Evolutionary conservation across 768 basidiomycete species (phyloP).

Genomic region (Boletus sensibilis): DNA sequence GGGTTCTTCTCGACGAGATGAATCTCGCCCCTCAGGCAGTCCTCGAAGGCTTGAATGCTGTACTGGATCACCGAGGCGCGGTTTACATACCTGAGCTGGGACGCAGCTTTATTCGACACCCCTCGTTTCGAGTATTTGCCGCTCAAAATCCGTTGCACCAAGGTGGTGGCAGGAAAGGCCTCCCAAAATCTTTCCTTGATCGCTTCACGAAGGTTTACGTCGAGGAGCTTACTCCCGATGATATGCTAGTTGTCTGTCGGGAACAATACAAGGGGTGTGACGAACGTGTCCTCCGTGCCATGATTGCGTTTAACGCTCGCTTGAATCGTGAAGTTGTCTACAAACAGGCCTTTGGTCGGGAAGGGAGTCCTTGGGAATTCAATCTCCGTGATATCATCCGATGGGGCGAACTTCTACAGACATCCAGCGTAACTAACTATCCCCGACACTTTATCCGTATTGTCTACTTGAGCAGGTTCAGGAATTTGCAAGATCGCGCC

Average conservation of each 20-base stretch:
- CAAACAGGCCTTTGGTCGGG: conserved; percentile 65
- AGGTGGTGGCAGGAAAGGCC: conserved; percentile 95
- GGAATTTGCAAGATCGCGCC: conserved; percentile 63
- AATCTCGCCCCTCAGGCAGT: conserved; percentile 96
- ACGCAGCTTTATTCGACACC: conserved; percentile 83
- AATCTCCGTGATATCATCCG: conserved; percentile 93
- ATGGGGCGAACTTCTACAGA: conserved; percentile 66
- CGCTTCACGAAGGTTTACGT: conserved; percentile 98
- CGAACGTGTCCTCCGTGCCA: conserved; percentile 52
- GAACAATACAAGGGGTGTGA: conserved; percentile 67
- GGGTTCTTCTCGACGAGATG: conserved; percentile 99
- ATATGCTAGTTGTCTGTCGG: conserved; percentile 76
- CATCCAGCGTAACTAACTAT: conserved; percentile 35
- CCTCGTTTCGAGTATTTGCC: conserved; percentile 95
- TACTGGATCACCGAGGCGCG: conserved; percentile 91
- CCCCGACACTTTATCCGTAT: conserved; percentile 65
- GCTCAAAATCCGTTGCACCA: conserved; percentile 96
- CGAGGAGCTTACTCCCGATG: conserved; percentile 75
- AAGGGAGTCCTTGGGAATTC: conserved; percentile 96
- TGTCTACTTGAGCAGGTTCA: conserved; percentile 85
- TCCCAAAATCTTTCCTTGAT: conserved; percentile 96
- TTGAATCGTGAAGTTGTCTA: conserved; percentile 67
- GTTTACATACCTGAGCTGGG: conserved; percentile 95
- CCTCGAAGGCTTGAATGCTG: conserved; percentile 94
- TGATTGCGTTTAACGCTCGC: conserved; percentile 80